phyloP scores from a whole-genome alignment of 2,329 filamentous ascomycete species.

The Aspergillus versicolor region DNA sequence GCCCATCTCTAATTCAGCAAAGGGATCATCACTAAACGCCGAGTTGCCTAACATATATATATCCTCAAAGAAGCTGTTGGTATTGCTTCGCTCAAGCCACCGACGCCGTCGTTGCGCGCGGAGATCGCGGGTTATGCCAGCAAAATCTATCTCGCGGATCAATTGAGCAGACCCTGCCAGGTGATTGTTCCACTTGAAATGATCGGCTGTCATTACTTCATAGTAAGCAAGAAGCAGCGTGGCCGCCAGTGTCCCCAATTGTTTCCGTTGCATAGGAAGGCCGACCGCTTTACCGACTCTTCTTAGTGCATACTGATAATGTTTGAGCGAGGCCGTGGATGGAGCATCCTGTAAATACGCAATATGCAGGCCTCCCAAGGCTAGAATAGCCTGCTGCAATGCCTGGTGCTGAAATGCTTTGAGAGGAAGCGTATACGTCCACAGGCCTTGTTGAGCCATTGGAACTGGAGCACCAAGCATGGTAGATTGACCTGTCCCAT shows the following conservation, averaged over 20 bases:
- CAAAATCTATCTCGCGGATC: slow-evolving; percentile 77
- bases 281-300: slow-evolving; percentile 74
- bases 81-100: slow-evolving; percentile 28
- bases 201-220: slow-evolving; percentile 91
- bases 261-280: slow-evolving; percentile 65
- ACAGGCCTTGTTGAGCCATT: slow-evolving; percentile 57
- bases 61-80: slow-evolving; percentile 19
- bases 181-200: slow-evolving; percentile 94
- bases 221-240: slow-evolving; percentile 86
- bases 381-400: slow-evolving; percentile 85
- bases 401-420: slow-evolving; percentile 82
- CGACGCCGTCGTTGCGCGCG: slow-evolving; percentile 61
- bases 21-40: slow-evolving; percentile 42
- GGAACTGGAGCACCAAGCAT: slow-evolving; percentile 65
- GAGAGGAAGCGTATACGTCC: slow-evolving; percentile 77
- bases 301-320: slow-evolving; percentile 84
- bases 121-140: slow-evolving; percentile 68
- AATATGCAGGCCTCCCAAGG: slow-evolving; percentile 82
- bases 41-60: slow-evolving; percentile 32
- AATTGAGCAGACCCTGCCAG: slow-evolving; percentile 80
- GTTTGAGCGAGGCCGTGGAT: slow-evolving; percentile 78
- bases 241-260: slow-evolving; percentile 81
- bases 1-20: slow-evolving; percentile 45
- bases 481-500: slow-evolving; percentile 69
- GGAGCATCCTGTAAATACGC: slow-evolving; percentile 74